phyloP scores from a whole-genome alignment of 148 eudicot species.

The Rhododendron molle region DNA sequence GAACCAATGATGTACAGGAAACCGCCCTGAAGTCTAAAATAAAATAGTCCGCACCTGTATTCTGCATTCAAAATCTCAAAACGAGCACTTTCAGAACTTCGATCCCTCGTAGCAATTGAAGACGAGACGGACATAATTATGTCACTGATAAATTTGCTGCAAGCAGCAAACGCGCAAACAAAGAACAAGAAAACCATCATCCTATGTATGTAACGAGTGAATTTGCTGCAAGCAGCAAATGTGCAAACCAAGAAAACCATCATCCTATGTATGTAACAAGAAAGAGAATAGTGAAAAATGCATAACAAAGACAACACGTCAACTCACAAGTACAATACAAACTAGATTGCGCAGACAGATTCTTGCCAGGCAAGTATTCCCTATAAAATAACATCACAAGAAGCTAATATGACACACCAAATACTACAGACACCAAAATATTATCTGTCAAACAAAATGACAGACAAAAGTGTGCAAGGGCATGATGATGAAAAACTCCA shows the following conservation, averaged over 20 bases:
- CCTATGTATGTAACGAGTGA: slow-evolving; percentile 15
- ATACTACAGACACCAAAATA: not conserved
- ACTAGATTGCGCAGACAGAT: not conserved
- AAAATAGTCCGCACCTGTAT: slow-evolving; percentile 50
- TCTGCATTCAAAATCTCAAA: slow-evolving; percentile 79
- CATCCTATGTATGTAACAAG: not conserved
- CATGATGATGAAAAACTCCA: not conserved
- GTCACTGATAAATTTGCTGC: slow-evolving; percentile 91
- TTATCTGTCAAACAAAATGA: not conserved
- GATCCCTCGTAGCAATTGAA: slow-evolving; percentile 63
- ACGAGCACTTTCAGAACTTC: slow-evolving; percentile 83
- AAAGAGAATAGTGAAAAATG: not conserved
- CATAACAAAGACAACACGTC: not conserved
- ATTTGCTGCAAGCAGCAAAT: slow-evolving; percentile 52
- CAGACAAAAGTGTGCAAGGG: not conserved
- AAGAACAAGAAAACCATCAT: not conserved
- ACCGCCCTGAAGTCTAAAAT: not conserved
- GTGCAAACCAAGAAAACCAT: not conserved
- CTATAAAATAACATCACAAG: not conserved
- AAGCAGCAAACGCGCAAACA: slow-evolving; percentile 10
- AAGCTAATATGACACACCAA: not conserved
- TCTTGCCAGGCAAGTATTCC: not conserved
- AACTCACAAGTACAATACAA: not conserved
- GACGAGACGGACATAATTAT: slow-evolving; percentile 78
- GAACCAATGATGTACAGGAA: not conserved